Percentiles rank a stretch among this genome's conserved stretches.
Evolutionary conservation across 306 rosid genomes (phyloP).

Genomic region (Quercus bicolor): DNA sequence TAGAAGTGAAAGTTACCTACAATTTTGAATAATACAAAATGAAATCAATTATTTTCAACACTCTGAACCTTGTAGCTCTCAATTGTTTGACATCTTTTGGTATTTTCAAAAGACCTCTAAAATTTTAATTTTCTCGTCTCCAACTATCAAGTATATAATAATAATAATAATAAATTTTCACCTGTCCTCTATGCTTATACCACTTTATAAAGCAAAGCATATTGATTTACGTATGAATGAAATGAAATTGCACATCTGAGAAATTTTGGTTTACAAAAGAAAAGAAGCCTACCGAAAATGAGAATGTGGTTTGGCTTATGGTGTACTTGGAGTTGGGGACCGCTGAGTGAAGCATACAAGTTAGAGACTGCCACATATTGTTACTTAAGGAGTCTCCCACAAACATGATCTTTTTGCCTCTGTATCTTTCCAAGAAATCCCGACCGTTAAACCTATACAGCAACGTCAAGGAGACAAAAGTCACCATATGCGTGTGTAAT

Average conservation of each 20-base stretch:
- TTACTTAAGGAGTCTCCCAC: constrained; percentile 83
- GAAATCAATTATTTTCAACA: no score
- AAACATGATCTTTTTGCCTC: constrained; percentile 61
- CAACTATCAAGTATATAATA: no score
- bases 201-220: background rate
- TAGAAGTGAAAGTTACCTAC: no score
- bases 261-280: background rate
- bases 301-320: constrained; percentile 26
- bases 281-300: constrained; percentile 35
- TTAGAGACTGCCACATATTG: constrained; percentile 78
- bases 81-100: no score
- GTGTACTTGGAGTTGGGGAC: constrained; percentile 45
- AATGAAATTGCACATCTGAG: no score
- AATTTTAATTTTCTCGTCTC: no score
- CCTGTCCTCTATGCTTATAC: background rate
- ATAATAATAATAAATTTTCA: no score
- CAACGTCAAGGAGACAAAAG: background rate
- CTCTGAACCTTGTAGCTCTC: no score
- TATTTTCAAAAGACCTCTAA: no score
- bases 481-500: no score
- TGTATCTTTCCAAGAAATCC: constrained; percentile 53
- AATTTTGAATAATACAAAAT: no score
- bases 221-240: no score
- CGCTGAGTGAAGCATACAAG: constrained; percentile 60
- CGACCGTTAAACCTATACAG: constrained; percentile 52